Conservation (phyloP, 108 stramenopile genomes). For the Aurantiochytrium sp. region DNA sequence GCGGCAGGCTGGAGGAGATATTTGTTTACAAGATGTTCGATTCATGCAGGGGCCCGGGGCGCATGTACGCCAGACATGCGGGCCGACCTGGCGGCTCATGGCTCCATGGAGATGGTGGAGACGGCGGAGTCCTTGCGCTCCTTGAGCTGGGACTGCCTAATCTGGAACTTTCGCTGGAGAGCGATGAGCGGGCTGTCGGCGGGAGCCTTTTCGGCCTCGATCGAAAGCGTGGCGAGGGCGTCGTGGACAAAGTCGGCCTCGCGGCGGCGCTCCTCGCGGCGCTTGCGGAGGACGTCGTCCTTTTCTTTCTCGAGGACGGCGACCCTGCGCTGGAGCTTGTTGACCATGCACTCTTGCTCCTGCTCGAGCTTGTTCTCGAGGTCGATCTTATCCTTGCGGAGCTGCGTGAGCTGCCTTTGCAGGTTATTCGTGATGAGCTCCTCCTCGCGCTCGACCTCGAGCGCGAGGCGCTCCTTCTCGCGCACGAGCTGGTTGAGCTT, state of each 20-base stretch:
- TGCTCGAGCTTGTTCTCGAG: conserved; percentile 22
- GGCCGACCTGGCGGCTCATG: no score
- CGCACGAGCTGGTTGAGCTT: background rate
- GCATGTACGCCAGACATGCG: no score
- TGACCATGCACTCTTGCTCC: conserved; percentile 29
- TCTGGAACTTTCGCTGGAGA: background rate
- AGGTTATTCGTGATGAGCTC: conserved; percentile 23
- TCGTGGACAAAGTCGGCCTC: background rate
- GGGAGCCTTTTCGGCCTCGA: background rate
- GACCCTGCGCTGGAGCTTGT: conserved; percentile 15
- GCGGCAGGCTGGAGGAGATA: no score
- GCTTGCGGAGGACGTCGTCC: background rate
- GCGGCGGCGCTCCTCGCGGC: background rate
- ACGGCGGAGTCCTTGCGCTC: background rate
- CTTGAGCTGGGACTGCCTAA: background rate
- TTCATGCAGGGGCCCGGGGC: no score
- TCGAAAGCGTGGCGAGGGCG: background rate
- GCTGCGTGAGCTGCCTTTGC: conserved; percentile 15
- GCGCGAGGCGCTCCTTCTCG: conserved; percentile 25
- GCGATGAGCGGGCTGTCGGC: background rate
- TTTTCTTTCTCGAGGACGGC: conserved; percentile 10
- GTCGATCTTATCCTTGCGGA: conserved; percentile 23
- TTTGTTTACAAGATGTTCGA: no score
- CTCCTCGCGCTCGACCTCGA: conserved; percentile 26
- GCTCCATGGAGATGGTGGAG: background rate